Conservation (phyloP, 805 yeast genomes). For the Tetrapisispora namnaoensis region DNA sequence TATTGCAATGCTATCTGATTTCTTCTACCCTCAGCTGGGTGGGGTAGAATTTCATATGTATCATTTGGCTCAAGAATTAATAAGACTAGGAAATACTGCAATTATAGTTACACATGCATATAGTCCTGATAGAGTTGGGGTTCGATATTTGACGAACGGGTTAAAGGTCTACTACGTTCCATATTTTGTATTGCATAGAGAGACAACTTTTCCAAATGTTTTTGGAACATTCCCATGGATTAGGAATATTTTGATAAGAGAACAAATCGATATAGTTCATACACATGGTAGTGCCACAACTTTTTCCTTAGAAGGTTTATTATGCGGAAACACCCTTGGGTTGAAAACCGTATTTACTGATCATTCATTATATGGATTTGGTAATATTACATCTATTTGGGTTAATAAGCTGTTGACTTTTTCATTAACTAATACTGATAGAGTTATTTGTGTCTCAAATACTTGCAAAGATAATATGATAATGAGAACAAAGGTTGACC, state of each 20-base stretch:
- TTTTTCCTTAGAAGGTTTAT: conserved; percentile 78
- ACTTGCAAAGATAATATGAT: conserved; percentile 96
- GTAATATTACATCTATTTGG: conserved; percentile 69
- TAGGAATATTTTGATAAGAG: conserved; percentile 78
- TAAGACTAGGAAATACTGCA: conserved; percentile 75
- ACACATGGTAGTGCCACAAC: conserved; percentile 90
- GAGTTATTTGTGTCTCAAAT: conserved; percentile 92
- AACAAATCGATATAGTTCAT: conserved; percentile 79
- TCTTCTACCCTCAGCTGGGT: conserved; percentile 97
- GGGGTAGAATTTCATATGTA: conserved; percentile 95
- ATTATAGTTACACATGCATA: conserved; percentile 84
- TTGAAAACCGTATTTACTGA: conserved; percentile 87
- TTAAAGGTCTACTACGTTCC: conserved; percentile 90
- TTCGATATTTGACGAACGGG: conserved; percentile 79
- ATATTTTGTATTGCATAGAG: conserved; percentile 65
- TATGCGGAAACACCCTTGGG: conserved; percentile 94
- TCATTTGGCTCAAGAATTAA: conserved; percentile 77
- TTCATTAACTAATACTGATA: conserved; percentile 77
- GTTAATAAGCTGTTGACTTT: conserved; percentile 83
- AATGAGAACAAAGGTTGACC: conserved; percentile 73
- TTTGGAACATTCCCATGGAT: conserved; percentile 80
- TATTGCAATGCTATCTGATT: conserved; percentile 77
- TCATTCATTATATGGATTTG: conserved; percentile 91
- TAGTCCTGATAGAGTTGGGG: conserved; percentile 62
- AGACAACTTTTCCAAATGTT: conserved; percentile 80